phyloP scores from a whole-genome alignment of 805 yeast species.

The Hanseniaspora clermontiae region DNA sequence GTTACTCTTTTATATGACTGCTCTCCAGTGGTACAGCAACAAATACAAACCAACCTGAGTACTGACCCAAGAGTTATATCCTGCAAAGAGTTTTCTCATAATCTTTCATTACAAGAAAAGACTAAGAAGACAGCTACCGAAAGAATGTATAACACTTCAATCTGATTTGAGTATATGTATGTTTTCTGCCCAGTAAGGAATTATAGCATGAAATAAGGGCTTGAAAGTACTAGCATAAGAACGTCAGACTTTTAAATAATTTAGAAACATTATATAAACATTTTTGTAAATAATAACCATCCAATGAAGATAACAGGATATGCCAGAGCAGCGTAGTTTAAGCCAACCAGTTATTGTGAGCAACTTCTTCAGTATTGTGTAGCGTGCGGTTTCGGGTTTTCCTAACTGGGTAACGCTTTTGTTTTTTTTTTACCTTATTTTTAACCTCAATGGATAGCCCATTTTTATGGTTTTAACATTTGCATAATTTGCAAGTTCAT shows the following conservation, averaged over 20 bases:
- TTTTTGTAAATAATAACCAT: too few species aligned
- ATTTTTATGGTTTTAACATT: not conserved
- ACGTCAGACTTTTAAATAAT: too few species aligned
- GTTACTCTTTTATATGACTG: constrained; percentile 80
- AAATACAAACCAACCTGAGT: constrained; percentile 64
- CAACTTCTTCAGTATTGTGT: not conserved
- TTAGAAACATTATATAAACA: too few species aligned
- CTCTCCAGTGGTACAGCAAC: constrained; percentile 74
- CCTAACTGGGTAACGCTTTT: not conserved
- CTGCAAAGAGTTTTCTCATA: not conserved
- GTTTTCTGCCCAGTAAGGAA: too few species aligned
- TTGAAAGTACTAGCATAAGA: too few species aligned
- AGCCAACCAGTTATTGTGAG: too few species aligned
- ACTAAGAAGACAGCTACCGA: not conserved
- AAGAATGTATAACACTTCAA: not conserved
- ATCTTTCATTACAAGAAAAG: not conserved
- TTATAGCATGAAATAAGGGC: too few species aligned
- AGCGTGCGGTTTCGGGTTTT: not conserved
- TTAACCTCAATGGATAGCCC: not conserved
- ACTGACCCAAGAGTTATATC: constrained; percentile 69
- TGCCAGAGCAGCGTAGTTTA: too few species aligned
- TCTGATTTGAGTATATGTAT: too few species aligned
- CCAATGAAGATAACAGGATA: too few species aligned
- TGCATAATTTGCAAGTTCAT: not conserved
- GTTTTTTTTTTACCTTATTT: not conserved